A percentile compares a stretch with the other conserved stretches of the same genome.
These are phyloP conservation scores for Capsicum rhomboideum DNA, from an alignment of 257 asterid genomes.

Conservation along the genomic window DNA sequence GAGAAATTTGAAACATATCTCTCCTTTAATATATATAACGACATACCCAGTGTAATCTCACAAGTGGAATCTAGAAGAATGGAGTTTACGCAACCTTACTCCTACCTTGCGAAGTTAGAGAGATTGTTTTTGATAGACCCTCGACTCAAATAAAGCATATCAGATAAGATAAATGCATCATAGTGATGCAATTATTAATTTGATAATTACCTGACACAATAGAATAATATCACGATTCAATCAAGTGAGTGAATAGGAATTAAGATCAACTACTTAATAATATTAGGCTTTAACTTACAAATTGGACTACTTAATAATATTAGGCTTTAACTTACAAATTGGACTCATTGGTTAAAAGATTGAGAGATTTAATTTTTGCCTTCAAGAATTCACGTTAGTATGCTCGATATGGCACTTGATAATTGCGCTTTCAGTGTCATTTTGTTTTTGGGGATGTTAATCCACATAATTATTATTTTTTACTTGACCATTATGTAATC, in stretches of 20 bases:
- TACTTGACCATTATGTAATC: background rate
- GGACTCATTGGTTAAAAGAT: background rate
- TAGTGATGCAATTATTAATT: background rate
- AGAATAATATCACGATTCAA: background rate
- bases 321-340: background rate
- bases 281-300: background rate
- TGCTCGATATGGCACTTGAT: background rate
- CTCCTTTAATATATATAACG: background rate
- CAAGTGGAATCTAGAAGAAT: background rate
- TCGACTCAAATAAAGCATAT: background rate
- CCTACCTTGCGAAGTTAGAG: background rate
- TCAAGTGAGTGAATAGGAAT: background rate
- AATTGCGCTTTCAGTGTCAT: background rate
- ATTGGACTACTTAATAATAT: background rate
- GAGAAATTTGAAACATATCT: background rate
- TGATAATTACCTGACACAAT: background rate
- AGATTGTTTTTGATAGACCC: background rate
- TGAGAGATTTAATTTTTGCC: background rate
- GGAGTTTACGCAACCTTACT: background rate
- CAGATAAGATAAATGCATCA: background rate
- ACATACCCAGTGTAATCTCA: rapidly evolving
- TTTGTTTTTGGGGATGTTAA: background rate
- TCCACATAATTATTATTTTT: background rate
- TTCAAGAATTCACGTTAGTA: background rate
- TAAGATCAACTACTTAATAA: too few species aligned